Evolutionary conservation across 768 basidiomycete species (phyloP).

Genomic region (Favolaschia claudopus): DNA sequence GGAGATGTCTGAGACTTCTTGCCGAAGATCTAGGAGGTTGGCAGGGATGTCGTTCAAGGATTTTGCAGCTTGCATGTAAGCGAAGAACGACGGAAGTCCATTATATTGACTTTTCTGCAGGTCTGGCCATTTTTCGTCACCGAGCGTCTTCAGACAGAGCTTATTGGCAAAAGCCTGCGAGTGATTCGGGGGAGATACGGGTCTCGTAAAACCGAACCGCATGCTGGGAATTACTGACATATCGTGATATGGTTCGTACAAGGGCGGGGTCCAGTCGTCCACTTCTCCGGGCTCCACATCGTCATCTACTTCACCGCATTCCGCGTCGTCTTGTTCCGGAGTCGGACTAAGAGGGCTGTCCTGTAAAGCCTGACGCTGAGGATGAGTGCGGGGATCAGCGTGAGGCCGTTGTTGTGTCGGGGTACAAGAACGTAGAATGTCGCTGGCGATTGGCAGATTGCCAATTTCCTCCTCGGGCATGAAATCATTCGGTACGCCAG

Average conservation of each 20-base stretch:
- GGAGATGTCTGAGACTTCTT: background rate
- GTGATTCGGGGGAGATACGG: background rate
- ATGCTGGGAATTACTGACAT: too few species aligned
- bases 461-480: background rate
- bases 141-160: background rate
- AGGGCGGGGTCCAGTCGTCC: too few species aligned
- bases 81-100: background rate
- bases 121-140: background rate
- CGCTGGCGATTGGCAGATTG: too few species aligned
- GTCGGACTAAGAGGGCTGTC: too few species aligned
- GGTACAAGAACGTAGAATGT: too few species aligned
- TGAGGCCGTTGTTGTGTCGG: too few species aligned
- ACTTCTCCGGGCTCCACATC: too few species aligned
- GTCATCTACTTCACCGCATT: too few species aligned
- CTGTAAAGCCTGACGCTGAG: too few species aligned
- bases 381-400: too few species aligned
- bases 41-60: background rate
- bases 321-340: too few species aligned
- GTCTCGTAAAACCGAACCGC: background rate
- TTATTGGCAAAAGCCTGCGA: background rate
- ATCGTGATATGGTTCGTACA: too few species aligned
- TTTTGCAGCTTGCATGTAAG: background rate
- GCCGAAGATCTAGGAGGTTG: slow-evolving; percentile 1
- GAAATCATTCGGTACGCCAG: background rate
- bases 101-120: background rate